Conservation (phyloP, 2,329 filamentous ascomycete genomes). For the Coniella vitis region DNA sequence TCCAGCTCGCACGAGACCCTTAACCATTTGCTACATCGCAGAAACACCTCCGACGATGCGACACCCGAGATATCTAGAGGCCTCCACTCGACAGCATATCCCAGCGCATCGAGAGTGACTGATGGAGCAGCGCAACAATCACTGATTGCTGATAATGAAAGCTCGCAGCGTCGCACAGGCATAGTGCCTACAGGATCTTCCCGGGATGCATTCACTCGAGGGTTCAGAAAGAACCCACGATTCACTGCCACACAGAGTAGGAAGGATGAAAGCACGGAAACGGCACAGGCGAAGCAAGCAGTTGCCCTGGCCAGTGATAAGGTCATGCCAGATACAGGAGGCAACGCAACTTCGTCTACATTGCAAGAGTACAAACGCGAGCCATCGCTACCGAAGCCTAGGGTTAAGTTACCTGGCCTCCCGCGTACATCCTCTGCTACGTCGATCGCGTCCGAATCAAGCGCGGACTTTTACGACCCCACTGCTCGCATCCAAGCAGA, state of each 20-base stretch:
- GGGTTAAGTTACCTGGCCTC: conserved; percentile 39
- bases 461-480: conserved; percentile 33
- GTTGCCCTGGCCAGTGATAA: not conserved
- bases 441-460: conserved; percentile 10
- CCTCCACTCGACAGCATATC: conserved; percentile 36
- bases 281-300: too few species aligned
- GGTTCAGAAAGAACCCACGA: conserved; percentile 29
- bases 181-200: conserved; percentile 31
- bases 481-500: conserved; percentile 51
- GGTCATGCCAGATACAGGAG: not conserved
- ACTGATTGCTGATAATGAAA: conserved; percentile 4
- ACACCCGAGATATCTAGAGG: conserved; percentile 30
- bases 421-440: conserved; percentile 13
- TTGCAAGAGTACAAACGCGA: not conserved
- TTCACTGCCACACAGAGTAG: conserved; percentile 32
- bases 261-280: conserved; percentile 9
- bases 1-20: conserved; percentile 5
- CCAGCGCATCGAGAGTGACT: conserved; percentile 10
- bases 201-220: conserved; percentile 36
- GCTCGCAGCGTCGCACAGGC: conserved; percentile 14
- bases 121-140: conserved; percentile 9
- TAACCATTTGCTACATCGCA: conserved; percentile 11
- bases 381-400: conserved; percentile 26
- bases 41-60: conserved; percentile 2
- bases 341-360: not conserved